A percentile compares a stretch with the other conserved stretches of the same genome.
These are phyloP conservation scores for Ceriops tagal DNA, from an alignment of 345 rosid species.

Conservation along the genomic window DNA sequence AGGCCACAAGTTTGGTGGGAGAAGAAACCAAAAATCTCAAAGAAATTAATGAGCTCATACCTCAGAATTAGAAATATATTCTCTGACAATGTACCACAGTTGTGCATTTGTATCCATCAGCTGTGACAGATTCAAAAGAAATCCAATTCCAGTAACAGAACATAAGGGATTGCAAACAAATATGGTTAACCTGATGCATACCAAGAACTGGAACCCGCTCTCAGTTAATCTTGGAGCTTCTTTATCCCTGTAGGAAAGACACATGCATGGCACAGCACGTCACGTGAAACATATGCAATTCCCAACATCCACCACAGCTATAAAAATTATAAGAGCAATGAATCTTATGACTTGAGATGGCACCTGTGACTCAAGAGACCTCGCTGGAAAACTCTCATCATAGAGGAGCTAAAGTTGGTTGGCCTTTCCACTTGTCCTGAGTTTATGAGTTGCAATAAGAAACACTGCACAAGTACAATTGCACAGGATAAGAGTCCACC, in stretches of 20 bases:
- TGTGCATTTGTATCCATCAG: constrained; percentile 98
- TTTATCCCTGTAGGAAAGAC: constrained; percentile 57
- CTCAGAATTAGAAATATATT: constrained; percentile 91
- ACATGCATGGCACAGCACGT: constrained; percentile 13
- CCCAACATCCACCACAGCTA: constrained; percentile 4
- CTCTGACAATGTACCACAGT: constrained; percentile 95
- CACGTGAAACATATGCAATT: constrained; percentile 11
- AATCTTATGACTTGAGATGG: constrained; percentile 12
- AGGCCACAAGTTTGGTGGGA: no score
- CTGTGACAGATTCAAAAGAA: constrained; percentile 40
- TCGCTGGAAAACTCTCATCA: constrained; percentile 85
- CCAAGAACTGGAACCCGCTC: constrained; percentile 98
- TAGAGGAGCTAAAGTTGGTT: constrained; percentile 76
- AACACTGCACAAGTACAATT: constrained; percentile 55
- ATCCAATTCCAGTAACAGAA: constrained; percentile 17
- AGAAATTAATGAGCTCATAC: constrained; percentile 28
- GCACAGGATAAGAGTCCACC: constrained; percentile 28
- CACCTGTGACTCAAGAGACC: constrained; percentile 84
- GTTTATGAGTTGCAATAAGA: constrained; percentile 87
- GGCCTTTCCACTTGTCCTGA: constrained; percentile 66
- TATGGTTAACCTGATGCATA: constrained; percentile 36
- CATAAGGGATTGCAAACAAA: constrained; percentile 17
- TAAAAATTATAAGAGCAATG: constrained; percentile 1
- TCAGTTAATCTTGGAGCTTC: constrained; percentile 80
- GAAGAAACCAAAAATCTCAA: no score